phyloP scores from a whole-genome alignment of 2,329 filamentous ascomycete genomes.

The Aquanectria penicillioides region DNA sequence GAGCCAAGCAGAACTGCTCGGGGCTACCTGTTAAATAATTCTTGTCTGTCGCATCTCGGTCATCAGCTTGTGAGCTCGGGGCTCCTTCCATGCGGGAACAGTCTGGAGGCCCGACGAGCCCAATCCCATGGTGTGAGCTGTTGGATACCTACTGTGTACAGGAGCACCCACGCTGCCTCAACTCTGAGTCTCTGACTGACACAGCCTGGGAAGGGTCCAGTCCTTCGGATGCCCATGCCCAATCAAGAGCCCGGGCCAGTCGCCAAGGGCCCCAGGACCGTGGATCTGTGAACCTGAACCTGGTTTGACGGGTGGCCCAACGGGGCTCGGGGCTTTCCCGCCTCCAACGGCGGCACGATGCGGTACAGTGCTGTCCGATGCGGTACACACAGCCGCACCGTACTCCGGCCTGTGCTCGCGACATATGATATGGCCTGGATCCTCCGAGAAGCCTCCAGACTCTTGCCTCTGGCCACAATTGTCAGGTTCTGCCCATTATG shows the following conservation, averaged over 20 bases:
- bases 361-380: constrained; percentile 2
- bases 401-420: background rate
- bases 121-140: constrained; percentile 1
- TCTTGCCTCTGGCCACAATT: too few species aligned
- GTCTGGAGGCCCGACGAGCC: background rate
- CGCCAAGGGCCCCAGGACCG: constrained; percentile 4
- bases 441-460: background rate
- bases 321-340: constrained; percentile 2
- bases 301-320: constrained; percentile 17
- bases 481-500: constrained; percentile 11
- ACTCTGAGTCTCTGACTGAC: too few species aligned
- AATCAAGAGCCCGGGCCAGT: too few species aligned
- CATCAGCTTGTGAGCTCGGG: constrained; percentile 17
- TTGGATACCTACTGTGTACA: too few species aligned
- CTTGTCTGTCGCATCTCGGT: too few species aligned
- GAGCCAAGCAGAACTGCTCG: constrained; percentile 13
- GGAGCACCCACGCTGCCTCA: too few species aligned
- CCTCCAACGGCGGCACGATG: background rate
- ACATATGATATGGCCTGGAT: background rate
- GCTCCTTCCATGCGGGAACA: too few species aligned
- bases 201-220: too few species aligned
- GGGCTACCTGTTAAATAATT: too few species aligned
- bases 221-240: background rate
- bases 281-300: constrained; percentile 17
- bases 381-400: background rate